phyloP scores from a whole-genome alignment of 2,329 filamentous ascomycete species.

The Fusarium guadeloupense region DNA sequence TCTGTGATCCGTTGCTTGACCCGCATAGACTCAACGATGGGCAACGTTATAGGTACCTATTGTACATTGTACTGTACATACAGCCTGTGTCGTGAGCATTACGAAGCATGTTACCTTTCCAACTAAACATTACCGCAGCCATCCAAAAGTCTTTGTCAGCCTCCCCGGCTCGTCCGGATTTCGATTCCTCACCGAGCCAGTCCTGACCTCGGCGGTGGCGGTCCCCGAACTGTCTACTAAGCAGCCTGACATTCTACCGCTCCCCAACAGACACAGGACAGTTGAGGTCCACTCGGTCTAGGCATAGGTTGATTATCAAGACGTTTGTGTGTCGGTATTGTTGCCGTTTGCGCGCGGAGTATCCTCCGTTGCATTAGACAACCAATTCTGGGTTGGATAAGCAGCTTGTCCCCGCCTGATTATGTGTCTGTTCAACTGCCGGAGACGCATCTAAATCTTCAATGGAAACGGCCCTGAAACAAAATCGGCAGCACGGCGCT shows the following conservation, averaged over 20 bases:
- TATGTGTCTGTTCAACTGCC: neutral
- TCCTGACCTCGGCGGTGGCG: conserved; percentile 36
- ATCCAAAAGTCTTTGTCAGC: conserved; percentile 32
- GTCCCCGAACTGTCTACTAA: conserved; percentile 20
- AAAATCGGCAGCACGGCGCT: neutral
- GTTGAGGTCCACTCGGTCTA: conserved; percentile 35
- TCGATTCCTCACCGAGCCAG: conserved; percentile 39
- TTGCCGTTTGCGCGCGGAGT: conserved; percentile 37
- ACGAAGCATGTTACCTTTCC: conserved; percentile 35
- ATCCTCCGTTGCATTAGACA: conserved; percentile 26
- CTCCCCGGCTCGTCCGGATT: conserved; percentile 37
- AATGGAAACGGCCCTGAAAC: neutral
- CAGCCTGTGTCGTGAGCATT: conserved; percentile 33
- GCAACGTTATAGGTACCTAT: conserved; percentile 1
- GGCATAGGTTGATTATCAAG: conserved; percentile 28
- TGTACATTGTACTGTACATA: neutral
- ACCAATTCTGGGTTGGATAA: neutral
- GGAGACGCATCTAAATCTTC: conserved; percentile 6
- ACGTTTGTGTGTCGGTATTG: conserved; percentile 32
- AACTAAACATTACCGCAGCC: conserved; percentile 23
- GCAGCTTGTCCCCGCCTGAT: neutral
- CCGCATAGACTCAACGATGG: conserved; percentile 1
- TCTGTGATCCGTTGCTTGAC: conserved; percentile 5
- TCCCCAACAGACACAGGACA: conserved; percentile 39
- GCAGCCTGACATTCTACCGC: conserved; percentile 5